Base-by-base conservation (phyloP, 2,329 filamentous ascomycete species). In the Polychaeton citri region DNA sequence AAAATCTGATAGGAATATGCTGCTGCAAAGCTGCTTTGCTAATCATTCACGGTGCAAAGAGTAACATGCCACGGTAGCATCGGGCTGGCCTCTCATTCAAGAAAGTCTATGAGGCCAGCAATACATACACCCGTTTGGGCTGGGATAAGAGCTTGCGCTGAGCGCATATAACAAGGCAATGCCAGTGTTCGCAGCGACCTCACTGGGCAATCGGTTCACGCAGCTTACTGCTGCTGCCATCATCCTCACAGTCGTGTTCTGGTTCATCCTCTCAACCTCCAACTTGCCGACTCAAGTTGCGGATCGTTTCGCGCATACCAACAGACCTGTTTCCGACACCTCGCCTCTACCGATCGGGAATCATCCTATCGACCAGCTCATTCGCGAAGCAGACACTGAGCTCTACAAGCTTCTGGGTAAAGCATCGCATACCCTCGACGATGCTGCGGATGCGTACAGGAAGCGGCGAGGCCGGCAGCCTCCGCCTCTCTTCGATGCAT, bases 401-500 rank as follows among this genome's bases (percentile, higher is more conserved):
- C 52, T 51, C 24, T 30, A 47, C 12, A 38, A 21, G 4, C 37
- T 63, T 4, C 43, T 64, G 13, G 45, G 48, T 3, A 56, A 57
- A 36, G 53, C 63, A 39, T 57, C 59, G 5, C 45, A 49, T 21
- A 52, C 51, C 12, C 39, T 69, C 4, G 33, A 51, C 9, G 45
- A 52, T 32, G 61, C 64, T 1, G 58, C 64, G 10, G 45, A 52
- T 4, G 56, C 58, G 21, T 71, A 71, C 38, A 53, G 65, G 7
- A 32, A 47, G 13, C 53, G 61, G 13, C 50, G 64, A 38, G 65
- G 66, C 1, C 54, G 68, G 21, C 63, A 69, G 41, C 67, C 68
- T 10, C 68, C 68, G 6, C 68, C 68, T 1, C 54, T 57, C 2
- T 71, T 71, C 43, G 64, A 66, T 32, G 40, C 49, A 24, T 71